These are phyloP conservation scores for Mortierella sp. DNA, from an alignment of 371 early-diverging fungal genomes.

Conservation along the genomic window DNA sequence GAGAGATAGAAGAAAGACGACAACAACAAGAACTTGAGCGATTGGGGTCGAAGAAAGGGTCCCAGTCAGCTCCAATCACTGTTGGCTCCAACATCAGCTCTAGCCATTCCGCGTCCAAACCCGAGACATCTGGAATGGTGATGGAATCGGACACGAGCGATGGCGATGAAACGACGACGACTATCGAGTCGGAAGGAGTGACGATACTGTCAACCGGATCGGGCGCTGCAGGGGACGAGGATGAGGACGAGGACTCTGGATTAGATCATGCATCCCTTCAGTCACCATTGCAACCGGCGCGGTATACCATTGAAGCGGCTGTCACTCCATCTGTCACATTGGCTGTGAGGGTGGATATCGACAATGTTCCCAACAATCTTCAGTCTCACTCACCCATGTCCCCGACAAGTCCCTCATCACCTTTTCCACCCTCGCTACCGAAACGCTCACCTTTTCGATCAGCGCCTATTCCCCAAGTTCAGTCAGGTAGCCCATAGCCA, in stretches of 20 bases:
- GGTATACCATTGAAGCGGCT: too few relatives aligned
- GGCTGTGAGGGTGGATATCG: background rate
- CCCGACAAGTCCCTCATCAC: background rate
- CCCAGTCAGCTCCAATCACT: background rate
- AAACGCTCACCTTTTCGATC: conserved; percentile 27
- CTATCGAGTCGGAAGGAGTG: too few relatives aligned
- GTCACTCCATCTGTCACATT: background rate
- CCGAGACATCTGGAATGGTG: too few relatives aligned
- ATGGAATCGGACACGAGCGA: too few relatives aligned
- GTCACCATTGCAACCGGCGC: too few relatives aligned
- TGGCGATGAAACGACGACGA: too few relatives aligned
- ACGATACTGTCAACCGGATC: too few relatives aligned
- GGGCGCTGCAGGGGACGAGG: background rate
- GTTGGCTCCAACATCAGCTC: background rate
- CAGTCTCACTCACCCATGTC: background rate
- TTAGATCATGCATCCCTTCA: too few relatives aligned
- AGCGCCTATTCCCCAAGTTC: conserved; percentile 1
- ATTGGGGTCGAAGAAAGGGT: conserved; percentile 3
- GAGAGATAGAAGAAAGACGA: conserved; percentile 21
- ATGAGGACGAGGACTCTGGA: background rate
- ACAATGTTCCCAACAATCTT: background rate
- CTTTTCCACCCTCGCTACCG: conserved; percentile 13
- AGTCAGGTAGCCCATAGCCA: too few relatives aligned
- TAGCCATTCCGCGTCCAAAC: too few relatives aligned
- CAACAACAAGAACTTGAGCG: conserved; percentile 6